phyloP scores from a whole-genome alignment of 163 green algal genomes.

The Scenedesmus sp. region DNA sequence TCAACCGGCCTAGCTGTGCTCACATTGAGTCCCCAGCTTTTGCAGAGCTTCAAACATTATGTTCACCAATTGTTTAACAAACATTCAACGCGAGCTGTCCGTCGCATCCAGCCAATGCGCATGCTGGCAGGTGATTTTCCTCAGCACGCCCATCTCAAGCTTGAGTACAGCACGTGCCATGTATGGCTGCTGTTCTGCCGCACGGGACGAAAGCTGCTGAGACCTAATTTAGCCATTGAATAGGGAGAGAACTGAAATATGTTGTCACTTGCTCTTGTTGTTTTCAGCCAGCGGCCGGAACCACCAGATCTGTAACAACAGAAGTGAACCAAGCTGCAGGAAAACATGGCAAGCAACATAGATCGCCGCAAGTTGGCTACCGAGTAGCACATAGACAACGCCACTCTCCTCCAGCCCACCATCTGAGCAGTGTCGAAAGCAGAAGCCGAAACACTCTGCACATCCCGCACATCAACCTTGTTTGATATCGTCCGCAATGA shows the following conservation, averaged over 20 bases:
- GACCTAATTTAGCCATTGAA: no score
- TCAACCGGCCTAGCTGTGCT: background rate
- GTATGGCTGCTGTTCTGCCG: background rate
- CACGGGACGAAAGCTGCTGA: no score
- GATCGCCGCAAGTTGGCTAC: background rate
- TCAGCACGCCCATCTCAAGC: background rate
- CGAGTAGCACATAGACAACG: background rate
- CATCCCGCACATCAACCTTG: background rate
- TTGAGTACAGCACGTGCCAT: background rate
- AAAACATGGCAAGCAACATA: background rate
- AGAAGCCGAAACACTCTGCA: background rate
- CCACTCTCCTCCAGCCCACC: background rate
- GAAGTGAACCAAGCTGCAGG: background rate
- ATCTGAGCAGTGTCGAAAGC: background rate
- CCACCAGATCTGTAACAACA: conserved; percentile 8
- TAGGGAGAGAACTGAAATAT: no score
- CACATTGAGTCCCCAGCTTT: background rate
- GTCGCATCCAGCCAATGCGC: background rate
- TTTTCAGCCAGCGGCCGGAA: background rate
- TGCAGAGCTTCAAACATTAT: background rate
- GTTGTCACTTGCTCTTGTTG: no score
- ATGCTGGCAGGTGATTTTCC: background rate
- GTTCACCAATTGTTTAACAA: background rate
- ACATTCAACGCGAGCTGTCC: background rate
- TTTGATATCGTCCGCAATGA: background rate